A percentile compares a stretch with the other conserved stretches of the same genome.
Conservation (phyloP, 371 early-diverging fungal genomes). For the Phascolomyces articulosus region DNA sequence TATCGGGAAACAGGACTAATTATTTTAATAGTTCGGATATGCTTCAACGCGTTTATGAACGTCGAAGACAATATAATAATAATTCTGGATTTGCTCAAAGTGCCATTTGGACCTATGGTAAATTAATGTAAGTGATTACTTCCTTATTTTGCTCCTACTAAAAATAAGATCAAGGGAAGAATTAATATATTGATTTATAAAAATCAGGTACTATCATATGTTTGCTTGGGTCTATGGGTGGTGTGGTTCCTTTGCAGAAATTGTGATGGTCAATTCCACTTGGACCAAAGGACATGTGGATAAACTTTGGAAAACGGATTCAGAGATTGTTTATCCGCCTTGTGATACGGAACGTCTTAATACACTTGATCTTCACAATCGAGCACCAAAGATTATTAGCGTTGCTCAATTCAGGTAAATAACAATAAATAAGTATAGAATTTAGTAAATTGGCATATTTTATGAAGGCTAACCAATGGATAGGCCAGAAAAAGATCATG, state of each 20-base stretch:
- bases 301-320: constrained; percentile 68
- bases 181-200: no score
- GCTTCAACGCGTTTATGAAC: constrained; percentile 77
- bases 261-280: constrained; percentile 89
- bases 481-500: constrained; percentile 94
- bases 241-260: constrained; percentile 79
- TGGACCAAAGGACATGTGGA: constrained; percentile 95
- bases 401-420: constrained; percentile 89
- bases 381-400: constrained; percentile 72
- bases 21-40: constrained; percentile 81
- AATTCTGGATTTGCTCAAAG: constrained; percentile 55
- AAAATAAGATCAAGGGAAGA: no score
- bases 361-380: constrained; percentile 45
- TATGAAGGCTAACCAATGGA: no score
- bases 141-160: neutral
- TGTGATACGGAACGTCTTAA: constrained; percentile 81
- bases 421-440: no score
- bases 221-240: constrained; percentile 80
- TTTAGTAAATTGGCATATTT: no score
- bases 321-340: constrained; percentile 89
- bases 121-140: constrained; percentile 69
- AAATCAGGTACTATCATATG: constrained; percentile 77
- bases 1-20: neutral
- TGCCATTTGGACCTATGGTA: constrained; percentile 60
- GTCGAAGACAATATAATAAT: constrained; percentile 74